phyloP scores from a whole-genome alignment of 176 grass and related monocot species.

The Oryza meyeriana region DNA sequence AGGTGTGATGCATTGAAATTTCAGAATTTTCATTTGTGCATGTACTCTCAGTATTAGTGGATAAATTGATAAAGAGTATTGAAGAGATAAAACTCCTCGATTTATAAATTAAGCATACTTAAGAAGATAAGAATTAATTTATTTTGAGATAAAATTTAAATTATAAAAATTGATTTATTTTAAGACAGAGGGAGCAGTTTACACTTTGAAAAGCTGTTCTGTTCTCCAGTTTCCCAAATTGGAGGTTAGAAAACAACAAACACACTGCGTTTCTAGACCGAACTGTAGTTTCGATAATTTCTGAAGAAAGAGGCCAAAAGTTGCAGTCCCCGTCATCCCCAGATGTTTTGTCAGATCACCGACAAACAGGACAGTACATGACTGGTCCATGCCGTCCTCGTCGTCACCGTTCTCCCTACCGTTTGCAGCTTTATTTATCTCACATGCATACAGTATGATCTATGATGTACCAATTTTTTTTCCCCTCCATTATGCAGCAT shows the following conservation, averaged over 20 bases:
- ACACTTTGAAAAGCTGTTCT: not conserved
- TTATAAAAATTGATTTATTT: too few relatives aligned
- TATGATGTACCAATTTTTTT: not conserved
- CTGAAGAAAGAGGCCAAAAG: not conserved
- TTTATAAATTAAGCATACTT: too few relatives aligned
- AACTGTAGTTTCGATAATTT: not conserved
- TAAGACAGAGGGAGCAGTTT: not conserved
- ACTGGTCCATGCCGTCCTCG: not conserved
- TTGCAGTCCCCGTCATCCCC: not conserved
- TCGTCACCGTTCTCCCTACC: not conserved
- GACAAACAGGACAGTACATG: not conserved
- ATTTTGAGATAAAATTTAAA: too few relatives aligned
- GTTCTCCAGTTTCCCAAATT: not conserved
- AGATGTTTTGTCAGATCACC: constrained; percentile 23
- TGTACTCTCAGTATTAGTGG: too few relatives aligned
- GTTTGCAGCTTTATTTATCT: not conserved
- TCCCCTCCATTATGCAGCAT: constrained; percentile 28
- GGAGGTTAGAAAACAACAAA: not conserved
- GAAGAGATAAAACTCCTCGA: too few relatives aligned
- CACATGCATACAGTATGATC: not conserved
- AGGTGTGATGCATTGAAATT: not conserved
- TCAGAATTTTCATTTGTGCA: not conserved
- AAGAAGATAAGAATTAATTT: too few relatives aligned
- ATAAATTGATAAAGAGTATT: too few relatives aligned
- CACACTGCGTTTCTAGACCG: not conserved